These are phyloP conservation scores for Colletotrichum echinochloae DNA, from an alignment of 2,329 filamentous ascomycete species.

Conservation along the genomic window DNA sequence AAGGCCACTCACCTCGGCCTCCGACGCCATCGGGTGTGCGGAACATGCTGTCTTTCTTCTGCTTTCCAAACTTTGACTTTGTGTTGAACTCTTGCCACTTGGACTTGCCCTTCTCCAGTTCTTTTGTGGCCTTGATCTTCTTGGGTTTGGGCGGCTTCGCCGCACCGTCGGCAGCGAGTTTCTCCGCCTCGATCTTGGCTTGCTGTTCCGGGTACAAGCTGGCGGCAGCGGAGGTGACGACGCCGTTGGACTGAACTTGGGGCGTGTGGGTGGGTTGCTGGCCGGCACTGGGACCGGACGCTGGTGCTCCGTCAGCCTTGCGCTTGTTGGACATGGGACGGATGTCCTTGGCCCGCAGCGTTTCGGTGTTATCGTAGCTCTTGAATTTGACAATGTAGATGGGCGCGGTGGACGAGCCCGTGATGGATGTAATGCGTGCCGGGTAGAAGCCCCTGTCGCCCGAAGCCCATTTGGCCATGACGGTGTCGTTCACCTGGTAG, in stretches of 20 bases:
- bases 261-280: conserved; percentile 55
- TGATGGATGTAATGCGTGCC: conserved; percentile 92
- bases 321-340: conserved; percentile 84
- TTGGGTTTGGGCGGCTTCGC: conserved; percentile 83
- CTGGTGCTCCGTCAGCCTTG: conserved; percentile 83
- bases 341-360: conserved; percentile 84
- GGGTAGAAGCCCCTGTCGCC: conserved; percentile 93
- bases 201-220: conserved; percentile 67
- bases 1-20: conserved; percentile 76
- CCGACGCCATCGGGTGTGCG: conserved; percentile 88
- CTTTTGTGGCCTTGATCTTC: conserved; percentile 91
- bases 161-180: conserved; percentile 72
- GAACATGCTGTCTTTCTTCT: conserved; percentile 97
- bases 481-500: conserved; percentile 89
- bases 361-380: conserved; percentile 87
- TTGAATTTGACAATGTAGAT: conserved; percentile 97
- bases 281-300: conserved; percentile 54
- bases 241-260: conserved; percentile 53
- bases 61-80: conserved; percentile 78
- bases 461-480: conserved; percentile 90
- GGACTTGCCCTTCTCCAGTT: conserved; percentile 88
- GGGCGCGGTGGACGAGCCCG: conserved; percentile 88
- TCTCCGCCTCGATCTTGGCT: conserved; percentile 68
- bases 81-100: conserved; percentile 95
- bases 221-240: conserved; percentile 67